Conservation (phyloP, 306 rosid genomes). For the Quillaja saponaria region DNA sequence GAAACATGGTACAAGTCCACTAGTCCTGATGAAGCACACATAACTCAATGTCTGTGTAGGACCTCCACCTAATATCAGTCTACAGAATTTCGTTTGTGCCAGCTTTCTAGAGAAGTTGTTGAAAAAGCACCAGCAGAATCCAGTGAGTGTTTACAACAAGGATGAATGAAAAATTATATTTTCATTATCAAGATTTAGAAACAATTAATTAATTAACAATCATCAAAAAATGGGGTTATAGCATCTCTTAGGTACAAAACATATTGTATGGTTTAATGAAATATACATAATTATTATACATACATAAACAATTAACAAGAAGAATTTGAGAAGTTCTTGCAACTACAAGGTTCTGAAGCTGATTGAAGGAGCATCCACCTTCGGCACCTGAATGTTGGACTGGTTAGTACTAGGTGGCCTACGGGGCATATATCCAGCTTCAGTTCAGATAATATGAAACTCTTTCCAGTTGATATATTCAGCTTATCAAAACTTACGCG, state of each 20-base stretch:
- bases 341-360: constrained; percentile 19
- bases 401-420: constrained; percentile 39
- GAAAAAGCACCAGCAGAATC: background rate
- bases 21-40: too few species aligned
- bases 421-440: constrained; percentile 26
- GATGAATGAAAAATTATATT: background rate
- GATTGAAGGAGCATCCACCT: constrained; percentile 25
- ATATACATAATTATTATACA: background rate
- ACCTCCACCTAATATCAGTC: too few species aligned
- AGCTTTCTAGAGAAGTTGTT: too few species aligned
- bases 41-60: too few species aligned
- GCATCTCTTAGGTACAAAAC: constrained; percentile 38
- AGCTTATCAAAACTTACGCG: constrained; percentile 32
- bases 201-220: constrained; percentile 34
- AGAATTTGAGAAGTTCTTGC: constrained; percentile 23
- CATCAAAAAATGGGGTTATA: constrained; percentile 49
- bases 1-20: too few species aligned
- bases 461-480: constrained; percentile 29
- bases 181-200: constrained; percentile 43
- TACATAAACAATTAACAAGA: constrained; percentile 31
- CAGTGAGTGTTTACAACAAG: constrained; percentile 10
- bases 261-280: constrained; percentile 31
- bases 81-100: too few species aligned
- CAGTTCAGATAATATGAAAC: constrained; percentile 8
- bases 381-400: constrained; percentile 28